Conservation (phyloP, 2,329 filamentous ascomycete species). For the Corinectria fuckeliana region DNA sequence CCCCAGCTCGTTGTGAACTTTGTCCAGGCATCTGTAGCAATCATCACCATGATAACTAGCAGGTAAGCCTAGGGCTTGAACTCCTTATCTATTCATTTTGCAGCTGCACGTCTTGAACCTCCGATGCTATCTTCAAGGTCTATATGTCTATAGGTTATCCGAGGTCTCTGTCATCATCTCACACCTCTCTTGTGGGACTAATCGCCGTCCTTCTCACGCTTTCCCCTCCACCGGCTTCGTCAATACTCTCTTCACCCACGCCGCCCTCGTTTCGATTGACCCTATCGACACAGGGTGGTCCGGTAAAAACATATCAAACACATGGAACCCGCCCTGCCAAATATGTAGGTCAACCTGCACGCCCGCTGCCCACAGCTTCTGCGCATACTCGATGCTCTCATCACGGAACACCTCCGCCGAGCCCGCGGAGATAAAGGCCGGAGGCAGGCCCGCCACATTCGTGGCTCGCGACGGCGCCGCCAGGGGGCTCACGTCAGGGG, state of each 20-base stretch:
- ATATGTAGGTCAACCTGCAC: conserved; percentile 53
- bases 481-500: conserved; percentile 42
- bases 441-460: conserved; percentile 48
- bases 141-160: background rate
- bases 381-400: conserved; percentile 49
- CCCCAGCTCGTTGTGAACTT: background rate
- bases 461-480: conserved; percentile 46
- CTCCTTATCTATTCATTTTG: background rate
- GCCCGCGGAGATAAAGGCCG: conserved; percentile 52
- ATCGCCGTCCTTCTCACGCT: background rate
- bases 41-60: background rate
- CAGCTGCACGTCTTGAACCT: background rate
- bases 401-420: conserved; percentile 52
- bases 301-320: conserved; percentile 42
- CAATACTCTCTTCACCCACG: conserved; percentile 23
- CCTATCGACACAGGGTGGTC: conserved; percentile 17
- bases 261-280: conserved; percentile 18
- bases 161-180: background rate
- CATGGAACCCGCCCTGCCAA: conserved; percentile 50
- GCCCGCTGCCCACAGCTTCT: conserved; percentile 47
- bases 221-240: conserved; percentile 14
- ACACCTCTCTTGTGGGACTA: background rate
- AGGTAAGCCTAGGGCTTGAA: background rate
- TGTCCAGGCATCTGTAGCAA: too few relatives aligned
- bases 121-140: too few relatives aligned